Evolutionary conservation across 2,329 filamentous ascomycete genomes (phyloP).

Genomic region (Penicillium sp.): DNA sequence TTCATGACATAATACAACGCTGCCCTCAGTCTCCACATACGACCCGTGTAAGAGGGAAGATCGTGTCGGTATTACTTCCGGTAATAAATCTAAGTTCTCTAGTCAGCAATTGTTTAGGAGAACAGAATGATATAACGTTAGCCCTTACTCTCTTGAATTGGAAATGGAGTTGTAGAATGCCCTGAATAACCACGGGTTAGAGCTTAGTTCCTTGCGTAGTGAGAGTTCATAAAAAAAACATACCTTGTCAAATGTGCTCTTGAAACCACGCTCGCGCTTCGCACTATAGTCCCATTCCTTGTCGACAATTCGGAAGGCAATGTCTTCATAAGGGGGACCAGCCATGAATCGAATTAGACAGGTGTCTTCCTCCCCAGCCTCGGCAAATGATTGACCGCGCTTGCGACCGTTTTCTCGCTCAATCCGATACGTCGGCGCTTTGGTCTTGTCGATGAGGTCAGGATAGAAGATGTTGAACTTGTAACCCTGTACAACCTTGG

Average conservation of each 20-base stretch:
- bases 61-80: constrained; percentile 41
- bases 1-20: background rate
- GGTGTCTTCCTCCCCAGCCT: constrained; percentile 93
- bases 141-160: constrained; percentile 47
- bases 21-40: constrained; percentile 13
- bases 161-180: constrained; percentile 74
- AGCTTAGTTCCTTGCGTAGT: background rate
- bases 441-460: constrained; percentile 90
- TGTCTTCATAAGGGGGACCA: constrained; percentile 92
- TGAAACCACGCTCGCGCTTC: constrained; percentile 91
- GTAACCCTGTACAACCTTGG: constrained; percentile 97
- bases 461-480: constrained; percentile 99
- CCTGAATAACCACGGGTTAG: background rate
- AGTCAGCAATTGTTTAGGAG: constrained; percentile 10
- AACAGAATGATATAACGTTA: background rate
- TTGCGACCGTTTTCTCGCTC: constrained; percentile 88
- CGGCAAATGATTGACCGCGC: constrained; percentile 87
- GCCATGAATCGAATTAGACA: constrained; percentile 95
- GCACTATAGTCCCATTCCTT: constrained; percentile 99
- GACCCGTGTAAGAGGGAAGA: background rate
- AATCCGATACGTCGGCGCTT: constrained; percentile 93
- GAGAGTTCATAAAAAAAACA: constrained; percentile 29
- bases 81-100: constrained; percentile 45
- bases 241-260: constrained; percentile 97
- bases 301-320: constrained; percentile 96